A percentile compares a stretch with the other conserved stretches of the same genome.
Evolutionary conservation across 495 filamentous ascomycete genomes (phyloP).

Genomic region (Penicillium cataractarum): DNA sequence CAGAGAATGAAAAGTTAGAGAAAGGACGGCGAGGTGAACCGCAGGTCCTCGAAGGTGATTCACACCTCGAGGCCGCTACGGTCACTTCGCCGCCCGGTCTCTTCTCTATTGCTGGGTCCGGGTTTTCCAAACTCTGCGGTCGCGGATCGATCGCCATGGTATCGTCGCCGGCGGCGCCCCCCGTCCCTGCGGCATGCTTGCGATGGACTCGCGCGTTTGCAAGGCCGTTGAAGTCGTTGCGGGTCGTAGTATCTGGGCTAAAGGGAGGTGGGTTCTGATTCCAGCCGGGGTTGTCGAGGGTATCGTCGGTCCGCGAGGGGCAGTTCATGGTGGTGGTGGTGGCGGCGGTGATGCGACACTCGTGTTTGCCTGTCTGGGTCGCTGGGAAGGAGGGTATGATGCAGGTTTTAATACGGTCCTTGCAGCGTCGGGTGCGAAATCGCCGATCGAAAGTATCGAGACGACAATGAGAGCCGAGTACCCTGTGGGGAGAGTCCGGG

Average conservation of each 20-base stretch:
- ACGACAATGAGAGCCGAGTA: constrained; percentile 12
- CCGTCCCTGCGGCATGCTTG: constrained; percentile 32
- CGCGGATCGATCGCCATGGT: constrained; percentile 29
- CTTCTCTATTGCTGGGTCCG: constrained; percentile 34
- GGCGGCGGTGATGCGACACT: neutral
- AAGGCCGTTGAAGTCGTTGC: constrained; percentile 65
- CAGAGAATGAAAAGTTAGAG: constrained; percentile 20
- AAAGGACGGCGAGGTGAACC: constrained; percentile 44
- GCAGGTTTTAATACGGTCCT: constrained; percentile 4
- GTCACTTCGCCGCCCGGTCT: constrained; percentile 37
- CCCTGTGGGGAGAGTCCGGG: constrained; percentile 26
- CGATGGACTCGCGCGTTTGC: constrained; percentile 46
- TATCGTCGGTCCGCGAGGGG: constrained; percentile 65
- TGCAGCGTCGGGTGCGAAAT: constrained; percentile 15
- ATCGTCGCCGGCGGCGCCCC: constrained; percentile 29
- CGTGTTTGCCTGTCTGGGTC: neutral
- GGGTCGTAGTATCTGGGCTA: constrained; percentile 61
- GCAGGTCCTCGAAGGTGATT: constrained; percentile 42
- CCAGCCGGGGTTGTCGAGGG: constrained; percentile 54
- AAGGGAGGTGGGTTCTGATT: constrained; percentile 63
- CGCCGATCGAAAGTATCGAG: constrained; percentile 13
- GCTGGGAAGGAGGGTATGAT: neutral
- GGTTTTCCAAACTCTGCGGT: constrained; percentile 29
- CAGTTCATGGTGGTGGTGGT: constrained; percentile 62
- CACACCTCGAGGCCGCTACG: constrained; percentile 37